Base-by-base conservation (phyloP, 345 rosid genomes). In the Gossypium sturtianum region DNA sequence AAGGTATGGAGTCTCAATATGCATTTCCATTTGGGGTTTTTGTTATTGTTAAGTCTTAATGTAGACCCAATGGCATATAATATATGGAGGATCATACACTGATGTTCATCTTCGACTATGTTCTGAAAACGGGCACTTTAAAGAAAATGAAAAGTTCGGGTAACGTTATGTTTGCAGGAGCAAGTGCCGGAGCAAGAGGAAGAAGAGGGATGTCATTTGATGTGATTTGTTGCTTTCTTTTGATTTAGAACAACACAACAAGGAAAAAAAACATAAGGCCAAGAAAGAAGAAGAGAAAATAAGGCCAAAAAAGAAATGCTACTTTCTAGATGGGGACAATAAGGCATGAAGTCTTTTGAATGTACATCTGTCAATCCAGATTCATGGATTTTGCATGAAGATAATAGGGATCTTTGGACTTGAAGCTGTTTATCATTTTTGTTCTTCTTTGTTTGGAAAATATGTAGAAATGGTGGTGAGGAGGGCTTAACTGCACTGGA, bases 1-100 rank as follows among this genome's bases (percentile, higher is more conserved):
- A 92, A 85, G 97, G 96, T 92, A 81, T 48, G 52, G 52, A 10
- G 52, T 48, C 16, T 12, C 52, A 11, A 2, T 12, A 48, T 48
- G 16, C 52, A 48, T 48, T 48, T 48, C 16, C 4, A 11, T 48
- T 48, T 11, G 52, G 52, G 52, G 3, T 12, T 48, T 48, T 48
- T 15, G 52, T 12, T 48, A 10, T 48, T 48, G 52, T 48, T 12
- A 48, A 48, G 52, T 11, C 51, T 48, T 4, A 12, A 48, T 12
- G 52, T 48, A 48, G 15, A 48, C 52, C 52, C 16, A 0, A 48
- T 48, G 52, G 15, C 52, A 48, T 48, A 15, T 34, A 4, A 34
- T 34, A 34, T 34, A 5, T 34, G 41, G 41, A 34, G 41, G 41
- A 34, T 5, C 41, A 34, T 34, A 34, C 41, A 4, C 7, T 5